Evolutionary conservation across 306 rosid species (phyloP), one percentile per base, ranked within the genome.

Genomic region (Fragaria vesca): DNA sequence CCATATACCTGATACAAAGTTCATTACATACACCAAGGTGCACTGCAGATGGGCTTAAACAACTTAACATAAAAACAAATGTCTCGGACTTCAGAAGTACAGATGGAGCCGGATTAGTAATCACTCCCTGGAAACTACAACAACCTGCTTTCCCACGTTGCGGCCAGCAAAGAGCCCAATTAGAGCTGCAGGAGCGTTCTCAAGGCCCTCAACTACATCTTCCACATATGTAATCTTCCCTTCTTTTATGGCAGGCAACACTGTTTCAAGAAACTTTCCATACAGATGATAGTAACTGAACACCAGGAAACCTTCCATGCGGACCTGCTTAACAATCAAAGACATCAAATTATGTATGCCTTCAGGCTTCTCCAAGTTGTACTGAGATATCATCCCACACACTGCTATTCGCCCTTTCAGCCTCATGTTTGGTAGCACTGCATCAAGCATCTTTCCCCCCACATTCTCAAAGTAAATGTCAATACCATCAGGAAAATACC

Each of bases 391-490:
- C 80, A 77, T 54, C 46, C 80, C 75, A 17, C 80, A 77, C 2
- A 0, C 68, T 9, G 75, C 67, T 54, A 77, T 77, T 28, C 75
- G 80, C n/a, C 80, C 73, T 10, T 54, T 66, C 57, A 13, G 2
- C 12, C 74, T 77, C 80, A 77, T 68, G 47, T 77, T 77, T 17
- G 69, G 74, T 16, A 77, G 75, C 21, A 77, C 80, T 5, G 75
- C 80, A 28, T 77, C 80, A 18, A 77, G 80, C 57, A 36, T 77
- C 57, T 54, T 68, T 13, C 80, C 80, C 3, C 80, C 75, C 30
- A 68, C 80, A 18, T 77, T 55, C 13, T 77, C 80, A 54, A 77
- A 77, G 73, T 77, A 68, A 40, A 77, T 55, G 45, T 68, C 80
- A 24, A 77, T 77, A n/a, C 80, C 75, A 54, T 77, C 34, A 0